phyloP scores from a whole-genome alignment of 2,329 filamentous ascomycete genomes.

The Bipolaris sorokiniana region DNA sequence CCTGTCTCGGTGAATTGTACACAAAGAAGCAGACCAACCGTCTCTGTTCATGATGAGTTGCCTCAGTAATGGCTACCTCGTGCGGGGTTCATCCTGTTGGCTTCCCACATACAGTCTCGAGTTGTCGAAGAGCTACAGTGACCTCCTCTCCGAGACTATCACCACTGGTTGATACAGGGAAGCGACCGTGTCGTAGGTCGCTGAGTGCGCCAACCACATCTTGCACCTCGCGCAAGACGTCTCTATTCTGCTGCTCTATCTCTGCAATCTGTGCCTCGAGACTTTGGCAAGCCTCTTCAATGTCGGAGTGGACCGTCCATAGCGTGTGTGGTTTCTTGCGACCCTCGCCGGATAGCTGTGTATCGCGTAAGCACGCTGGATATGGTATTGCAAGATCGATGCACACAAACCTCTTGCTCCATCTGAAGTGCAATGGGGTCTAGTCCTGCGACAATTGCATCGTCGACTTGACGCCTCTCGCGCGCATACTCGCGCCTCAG shows the following conservation, averaged over 20 bases:
- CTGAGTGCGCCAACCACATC: constrained; percentile 75
- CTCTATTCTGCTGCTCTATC: constrained; percentile 68
- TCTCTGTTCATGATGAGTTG: background rate
- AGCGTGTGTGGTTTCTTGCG: constrained; percentile 65
- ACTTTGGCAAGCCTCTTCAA: constrained; percentile 69
- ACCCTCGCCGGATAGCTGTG: constrained; percentile 62
- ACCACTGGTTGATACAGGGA: constrained; percentile 58
- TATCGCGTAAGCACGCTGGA: constrained; percentile 22
- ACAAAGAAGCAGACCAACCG: background rate
- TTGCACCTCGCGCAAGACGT: constrained; percentile 66
- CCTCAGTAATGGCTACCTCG: background rate
- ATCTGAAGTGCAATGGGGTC: constrained; percentile 69
- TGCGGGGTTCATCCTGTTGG: constrained; percentile 26
- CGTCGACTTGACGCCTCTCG: constrained; percentile 60
- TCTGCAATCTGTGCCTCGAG: constrained; percentile 71
- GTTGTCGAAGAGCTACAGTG: constrained; percentile 67
- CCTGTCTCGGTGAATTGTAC: background rate
- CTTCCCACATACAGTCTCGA: constrained; percentile 65
- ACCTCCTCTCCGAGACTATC: constrained; percentile 70
- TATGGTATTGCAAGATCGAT: background rate
- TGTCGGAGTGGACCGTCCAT: constrained; percentile 68
- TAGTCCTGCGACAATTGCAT: constrained; percentile 56
- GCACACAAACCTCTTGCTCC: constrained; percentile 51
- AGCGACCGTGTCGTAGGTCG: constrained; percentile 80
- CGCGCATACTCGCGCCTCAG: constrained; percentile 65